Base-by-base conservation (phyloP, 179 eudicot species). In the Carnegiea gigantea region DNA sequence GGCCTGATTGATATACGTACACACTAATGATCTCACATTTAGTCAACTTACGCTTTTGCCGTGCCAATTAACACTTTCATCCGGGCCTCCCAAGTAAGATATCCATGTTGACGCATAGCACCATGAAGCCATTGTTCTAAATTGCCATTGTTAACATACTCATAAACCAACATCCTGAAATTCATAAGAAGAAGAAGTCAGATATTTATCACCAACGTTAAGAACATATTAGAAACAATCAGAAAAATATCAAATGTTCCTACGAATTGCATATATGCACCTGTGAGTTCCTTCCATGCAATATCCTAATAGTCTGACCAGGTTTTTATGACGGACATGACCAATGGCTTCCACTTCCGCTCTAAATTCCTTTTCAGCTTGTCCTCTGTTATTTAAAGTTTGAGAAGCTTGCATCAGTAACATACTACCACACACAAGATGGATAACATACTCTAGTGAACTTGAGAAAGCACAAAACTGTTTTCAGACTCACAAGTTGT, bases 61-160 rank as follows among this genome's bases (percentile, higher is more conserved):
- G 99, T 96, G 84, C 99, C 97, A 74, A 95, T 89, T 30, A 94
- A 91, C 83, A 92, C 90, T 88, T 96, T 96, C 87, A 90, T 93
- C 57, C 98, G 89, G 65, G 98, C 97, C 88, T 93, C 99, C 99
- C 99, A 96, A 46, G 99, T 94, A 77, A 96, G 93, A 90, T 86
- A 89, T 73, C 99, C 98, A 79, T 91, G 93, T 60, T 93, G 98
- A 75, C 97, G 90, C 97, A 94, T 92, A 73, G 95, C 98, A 82
- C 99, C 99, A 82, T 95, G 99, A 82, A 96, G 96, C 99, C 99
- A 96, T 81, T 96, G 99, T 85, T 96, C 99, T 77, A 96, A 85
- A 83, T 96, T 96, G 9, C 99, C 99, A 78, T 96, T 96, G 86
- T 92, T 93, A 73, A 96, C 99, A 75, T 94, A 96, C 84, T 96